Conservation (phyloP, 495 filamentous ascomycete genomes). For the Penicillium crystallinum region DNA sequence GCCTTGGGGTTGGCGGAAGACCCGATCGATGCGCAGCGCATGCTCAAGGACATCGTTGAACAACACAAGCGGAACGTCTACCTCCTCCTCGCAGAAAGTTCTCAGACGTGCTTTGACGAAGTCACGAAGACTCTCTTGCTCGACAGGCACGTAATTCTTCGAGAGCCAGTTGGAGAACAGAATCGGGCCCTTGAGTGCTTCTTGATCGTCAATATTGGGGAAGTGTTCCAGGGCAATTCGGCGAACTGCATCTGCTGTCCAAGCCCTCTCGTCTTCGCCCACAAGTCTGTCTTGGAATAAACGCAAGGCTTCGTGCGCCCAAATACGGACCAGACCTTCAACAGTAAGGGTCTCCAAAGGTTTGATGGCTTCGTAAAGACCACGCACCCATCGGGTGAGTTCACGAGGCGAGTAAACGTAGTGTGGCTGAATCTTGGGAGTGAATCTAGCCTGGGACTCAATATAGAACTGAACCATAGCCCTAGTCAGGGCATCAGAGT, state of each 20-base stretch:
- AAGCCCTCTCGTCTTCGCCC: conserved; percentile 86
- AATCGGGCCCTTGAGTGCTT: conserved; percentile 89
- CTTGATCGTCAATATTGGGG: conserved; percentile 81
- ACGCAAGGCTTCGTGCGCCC: conserved; percentile 94
- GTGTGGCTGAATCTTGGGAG: conserved; percentile 92
- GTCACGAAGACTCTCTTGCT: conserved; percentile 86
- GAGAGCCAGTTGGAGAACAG: conserved; percentile 99
- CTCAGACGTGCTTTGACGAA: conserved; percentile 95
- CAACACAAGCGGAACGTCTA: conserved; percentile 92
- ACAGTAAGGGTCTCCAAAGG: conserved; percentile 82
- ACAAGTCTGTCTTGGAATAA: conserved; percentile 97
- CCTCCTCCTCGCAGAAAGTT: conserved; percentile 99
- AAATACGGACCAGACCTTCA: conserved; percentile 92
- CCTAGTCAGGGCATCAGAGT: conserved; percentile 89
- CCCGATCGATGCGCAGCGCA: conserved; percentile 93
- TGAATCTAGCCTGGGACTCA: conserved; percentile 90
- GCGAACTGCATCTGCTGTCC: conserved; percentile 82
- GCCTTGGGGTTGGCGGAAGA: conserved; percentile 96
- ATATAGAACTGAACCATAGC: conserved; percentile 97
- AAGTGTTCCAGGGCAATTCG: conserved; percentile 87
- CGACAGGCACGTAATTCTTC: conserved; percentile 95
- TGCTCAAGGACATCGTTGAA: conserved; percentile 99
- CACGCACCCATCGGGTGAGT: conserved; percentile 92
- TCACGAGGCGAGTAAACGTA: conserved; percentile 99
- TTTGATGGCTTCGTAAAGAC: conserved; percentile 92